These are phyloP conservation scores for Neurospora intermedia DNA, from an alignment of 495 filamentous ascomycete genomes.

Conservation along the genomic window DNA sequence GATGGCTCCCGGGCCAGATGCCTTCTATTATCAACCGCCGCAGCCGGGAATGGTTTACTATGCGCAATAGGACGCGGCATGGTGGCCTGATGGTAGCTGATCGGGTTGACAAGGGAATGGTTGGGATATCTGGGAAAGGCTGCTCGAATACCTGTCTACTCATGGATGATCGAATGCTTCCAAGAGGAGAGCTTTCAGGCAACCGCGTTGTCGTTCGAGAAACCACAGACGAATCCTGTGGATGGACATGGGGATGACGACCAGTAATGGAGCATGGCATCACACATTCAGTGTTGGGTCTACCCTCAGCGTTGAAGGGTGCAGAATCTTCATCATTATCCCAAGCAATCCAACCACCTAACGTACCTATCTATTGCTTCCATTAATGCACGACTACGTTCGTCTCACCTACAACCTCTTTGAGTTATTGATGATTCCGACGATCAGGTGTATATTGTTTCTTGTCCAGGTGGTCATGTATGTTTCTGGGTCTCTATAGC, in stretches of 20 bases:
- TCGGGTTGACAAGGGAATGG: background rate
- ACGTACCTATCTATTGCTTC: background rate
- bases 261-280: background rate
- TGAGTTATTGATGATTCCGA: background rate
- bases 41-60: slow-evolving; percentile 53
- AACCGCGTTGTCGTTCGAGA: background rate
- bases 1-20: slow-evolving; percentile 60
- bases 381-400: background rate
- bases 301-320: background rate
- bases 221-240: background rate
- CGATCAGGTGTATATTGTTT: background rate
- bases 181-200: background rate
- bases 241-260: background rate
- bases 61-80: slow-evolving; percentile 11
- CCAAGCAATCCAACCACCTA: background rate
- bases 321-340: background rate
- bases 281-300: background rate
- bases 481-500: background rate
- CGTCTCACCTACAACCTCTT: background rate
- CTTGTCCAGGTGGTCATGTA: background rate
- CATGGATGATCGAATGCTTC: background rate
- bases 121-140: background rate
- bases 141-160: background rate
- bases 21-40: slow-evolving; percentile 65
- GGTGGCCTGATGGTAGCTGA: background rate